Conservation (phyloP, 371 early-diverging fungal genomes). For the Capniomyces stellatus region DNA sequence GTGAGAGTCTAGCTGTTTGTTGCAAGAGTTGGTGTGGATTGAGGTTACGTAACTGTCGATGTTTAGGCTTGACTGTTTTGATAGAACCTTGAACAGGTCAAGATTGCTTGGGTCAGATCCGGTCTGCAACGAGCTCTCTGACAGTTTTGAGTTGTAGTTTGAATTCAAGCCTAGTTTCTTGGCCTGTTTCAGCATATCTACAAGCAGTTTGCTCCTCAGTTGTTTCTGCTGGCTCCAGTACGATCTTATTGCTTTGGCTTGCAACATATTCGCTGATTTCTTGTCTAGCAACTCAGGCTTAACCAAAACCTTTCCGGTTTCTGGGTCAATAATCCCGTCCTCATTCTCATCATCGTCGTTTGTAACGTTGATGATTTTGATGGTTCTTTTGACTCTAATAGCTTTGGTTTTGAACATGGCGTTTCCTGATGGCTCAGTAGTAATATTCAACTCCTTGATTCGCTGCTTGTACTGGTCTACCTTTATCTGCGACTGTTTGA, state of each 20-base stretch:
- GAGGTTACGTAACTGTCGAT: neutral
- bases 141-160: conserved; percentile 14
- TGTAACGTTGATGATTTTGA: neutral
- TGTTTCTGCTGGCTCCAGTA: conserved; percentile 54
- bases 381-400: neutral
- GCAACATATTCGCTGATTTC: conserved; percentile 12
- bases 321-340: neutral
- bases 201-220: conserved; percentile 69
- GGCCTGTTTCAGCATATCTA: conserved; percentile 67
- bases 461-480: neutral
- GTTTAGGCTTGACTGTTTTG: neutral
- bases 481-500: neutral
- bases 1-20: neutral
- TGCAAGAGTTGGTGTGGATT: neutral
- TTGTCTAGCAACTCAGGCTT: neutral
- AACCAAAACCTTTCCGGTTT: neutral
- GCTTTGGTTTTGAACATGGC: neutral
- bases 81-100: too few species aligned
- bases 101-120: too few species aligned
- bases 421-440: neutral
- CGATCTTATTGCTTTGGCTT: conserved; percentile 8
- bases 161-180: conserved; percentile 61
- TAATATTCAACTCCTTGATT: neutral
- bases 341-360: neutral
- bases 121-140: neutral